phyloP scores from a whole-genome alignment of 148 eudicot genomes.

The Rhododendron griersonianum region DNA sequence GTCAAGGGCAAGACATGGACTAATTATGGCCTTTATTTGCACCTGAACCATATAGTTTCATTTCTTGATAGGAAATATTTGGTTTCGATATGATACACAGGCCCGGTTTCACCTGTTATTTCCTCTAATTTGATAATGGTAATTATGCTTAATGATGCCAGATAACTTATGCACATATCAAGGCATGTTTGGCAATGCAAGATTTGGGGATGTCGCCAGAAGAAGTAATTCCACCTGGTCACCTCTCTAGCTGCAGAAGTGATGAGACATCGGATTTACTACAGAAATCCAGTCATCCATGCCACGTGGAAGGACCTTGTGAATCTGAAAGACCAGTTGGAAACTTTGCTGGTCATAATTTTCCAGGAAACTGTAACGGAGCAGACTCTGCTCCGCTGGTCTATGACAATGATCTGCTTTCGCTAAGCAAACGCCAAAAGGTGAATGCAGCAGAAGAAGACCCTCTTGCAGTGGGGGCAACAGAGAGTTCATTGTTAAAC shows the following conservation, averaged over 20 bases:
- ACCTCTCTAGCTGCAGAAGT: conserved; percentile 13
- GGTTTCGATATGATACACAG: neutral
- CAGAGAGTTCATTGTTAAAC: conserved; percentile 39
- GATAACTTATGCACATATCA: conserved; percentile 61
- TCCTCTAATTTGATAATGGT: neutral
- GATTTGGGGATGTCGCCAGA: conserved; percentile 45
- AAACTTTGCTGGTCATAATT: conserved; percentile 8
- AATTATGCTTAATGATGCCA: conserved; percentile 13
- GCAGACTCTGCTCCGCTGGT: neutral
- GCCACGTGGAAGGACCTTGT: conserved; percentile 15
- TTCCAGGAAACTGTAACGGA: conserved; percentile 1
- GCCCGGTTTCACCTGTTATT: neutral
- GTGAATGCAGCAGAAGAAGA: conserved; percentile 27
- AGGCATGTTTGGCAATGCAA: conserved; percentile 46
- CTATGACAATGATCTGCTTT: conserved; percentile 8
- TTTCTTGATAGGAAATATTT: neutral
- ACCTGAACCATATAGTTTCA: neutral
- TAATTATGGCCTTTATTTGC: neutral
- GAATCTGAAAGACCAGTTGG: conserved; percentile 9
- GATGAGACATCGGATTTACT: conserved; percentile 23
- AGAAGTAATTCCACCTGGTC: conserved; percentile 18
- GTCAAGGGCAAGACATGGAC: neutral
- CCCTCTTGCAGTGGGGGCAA: conserved; percentile 29
- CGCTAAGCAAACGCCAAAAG: conserved; percentile 46
- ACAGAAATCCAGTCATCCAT: conserved; percentile 7